These are phyloP conservation scores for Apiotrichum sp. DNA, from an alignment of 1,284 basidiomycete genomes.

Conservation along the genomic window DNA sequence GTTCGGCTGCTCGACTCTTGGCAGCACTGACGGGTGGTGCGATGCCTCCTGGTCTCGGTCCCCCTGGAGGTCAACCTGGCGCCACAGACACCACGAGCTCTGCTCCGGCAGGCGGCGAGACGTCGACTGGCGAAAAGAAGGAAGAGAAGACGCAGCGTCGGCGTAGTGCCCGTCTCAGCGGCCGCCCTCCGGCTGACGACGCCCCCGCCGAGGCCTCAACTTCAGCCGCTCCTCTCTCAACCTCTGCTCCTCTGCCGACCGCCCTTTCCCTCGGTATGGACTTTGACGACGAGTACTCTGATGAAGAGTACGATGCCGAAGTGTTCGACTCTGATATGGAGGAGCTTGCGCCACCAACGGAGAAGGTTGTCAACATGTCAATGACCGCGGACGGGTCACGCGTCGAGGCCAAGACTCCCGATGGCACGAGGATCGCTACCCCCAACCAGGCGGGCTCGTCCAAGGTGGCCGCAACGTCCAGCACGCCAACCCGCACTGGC, in stretches of 20 bases:
- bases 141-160: slow-evolving; percentile 51
- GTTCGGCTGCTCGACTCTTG: slow-evolving; percentile 53
- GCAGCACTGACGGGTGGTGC: slow-evolving; percentile 43
- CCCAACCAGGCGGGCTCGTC: slow-evolving; percentile 52
- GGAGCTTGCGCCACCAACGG: slow-evolving; percentile 50
- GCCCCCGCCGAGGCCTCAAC: slow-evolving; percentile 1
- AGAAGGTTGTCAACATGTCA: slow-evolving; percentile 79
- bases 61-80: slow-evolving; percentile 5
- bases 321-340: slow-evolving; percentile 58
- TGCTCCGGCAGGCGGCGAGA: slow-evolving; percentile 37
- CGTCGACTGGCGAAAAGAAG: slow-evolving; percentile 7
- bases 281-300: slow-evolving; percentile 56
- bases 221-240: slow-evolving; percentile 4
- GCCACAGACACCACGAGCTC: slow-evolving; percentile 34
- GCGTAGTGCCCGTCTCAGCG: slow-evolving; percentile 75
- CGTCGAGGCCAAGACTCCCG: slow-evolving; percentile 90
- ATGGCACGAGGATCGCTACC: slow-evolving; percentile 87
- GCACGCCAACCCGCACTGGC: slow-evolving; percentile 48
- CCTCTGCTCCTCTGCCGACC: slow-evolving; percentile 12
- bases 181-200: slow-evolving; percentile 49
- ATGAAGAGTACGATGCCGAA: slow-evolving; percentile 60
- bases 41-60: slow-evolving; percentile 15
- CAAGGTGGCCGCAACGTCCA: slow-evolving; percentile 20
- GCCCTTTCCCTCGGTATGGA: slow-evolving; percentile 40
- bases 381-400: slow-evolving; percentile 83